Evolutionary conservation across 495 filamentous ascomycete species (phyloP).

Genomic region (Antarctomyces pellizariae): DNA sequence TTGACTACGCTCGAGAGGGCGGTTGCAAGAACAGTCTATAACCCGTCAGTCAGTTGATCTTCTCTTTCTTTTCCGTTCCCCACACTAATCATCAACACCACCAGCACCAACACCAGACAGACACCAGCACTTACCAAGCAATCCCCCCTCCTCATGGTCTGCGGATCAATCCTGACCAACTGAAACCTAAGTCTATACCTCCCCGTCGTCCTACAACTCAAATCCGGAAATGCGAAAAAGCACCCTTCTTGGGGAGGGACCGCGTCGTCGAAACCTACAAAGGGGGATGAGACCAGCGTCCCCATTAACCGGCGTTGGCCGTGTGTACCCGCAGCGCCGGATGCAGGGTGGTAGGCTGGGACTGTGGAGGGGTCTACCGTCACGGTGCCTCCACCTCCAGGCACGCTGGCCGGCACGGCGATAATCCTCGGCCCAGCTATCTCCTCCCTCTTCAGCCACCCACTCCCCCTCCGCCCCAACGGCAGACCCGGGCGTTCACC

Average conservation of each 20-base stretch:
- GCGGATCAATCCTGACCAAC: conserved; percentile 56
- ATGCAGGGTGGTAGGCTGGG: too few relatives aligned
- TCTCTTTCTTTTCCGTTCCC: conserved; percentile 24
- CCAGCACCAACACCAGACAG: too few relatives aligned
- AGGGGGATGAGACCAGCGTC: conserved; percentile 50
- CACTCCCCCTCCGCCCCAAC: too few relatives aligned
- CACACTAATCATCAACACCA: too few relatives aligned
- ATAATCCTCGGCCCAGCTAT: conserved; percentile 2
- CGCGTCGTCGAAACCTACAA: conserved; percentile 42
- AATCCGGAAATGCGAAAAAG: conserved; percentile 91
- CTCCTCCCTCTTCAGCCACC: conserved; percentile 7
- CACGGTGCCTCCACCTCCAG: too few relatives aligned
- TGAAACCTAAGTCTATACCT: conserved; percentile 63
- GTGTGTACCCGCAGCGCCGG: conserved; percentile 23
- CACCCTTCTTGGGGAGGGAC: conserved; percentile 44
- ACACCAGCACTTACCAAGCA: too few relatives aligned
- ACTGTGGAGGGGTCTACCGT: too few relatives aligned
- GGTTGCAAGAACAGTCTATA: conserved; percentile 36
- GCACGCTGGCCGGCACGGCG: too few relatives aligned
- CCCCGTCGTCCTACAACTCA: conserved; percentile 76
- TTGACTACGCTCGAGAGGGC: conserved; percentile 60
- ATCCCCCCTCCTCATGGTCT: conserved; percentile 8
- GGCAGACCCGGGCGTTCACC: too few relatives aligned
- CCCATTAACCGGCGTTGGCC: conserved; percentile 54
- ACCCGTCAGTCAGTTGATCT: too few relatives aligned